Percentiles rank a stretch among this genome's conserved stretches.
Conservation (phyloP, 768 basidiomycete species). For the Hygrophoropsis aurantiaca region DNA sequence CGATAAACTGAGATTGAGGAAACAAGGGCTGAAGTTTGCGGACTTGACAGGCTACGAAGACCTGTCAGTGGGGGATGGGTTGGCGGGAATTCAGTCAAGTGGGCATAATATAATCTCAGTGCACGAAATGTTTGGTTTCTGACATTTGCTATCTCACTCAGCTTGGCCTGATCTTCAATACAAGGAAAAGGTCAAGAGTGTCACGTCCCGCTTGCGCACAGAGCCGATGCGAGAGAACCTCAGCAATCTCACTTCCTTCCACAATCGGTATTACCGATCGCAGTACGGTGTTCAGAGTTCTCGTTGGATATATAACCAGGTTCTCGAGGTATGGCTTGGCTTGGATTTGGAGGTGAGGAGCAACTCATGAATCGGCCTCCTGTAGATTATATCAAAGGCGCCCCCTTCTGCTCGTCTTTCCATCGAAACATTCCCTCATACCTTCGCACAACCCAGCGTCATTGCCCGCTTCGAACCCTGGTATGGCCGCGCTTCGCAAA, state of each 20-base stretch:
- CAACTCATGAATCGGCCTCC: background rate
- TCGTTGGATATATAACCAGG: constrained; percentile 33
- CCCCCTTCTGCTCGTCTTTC: constrained; percentile 15
- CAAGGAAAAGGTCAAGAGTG: too few species aligned
- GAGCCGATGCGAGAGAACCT: constrained; percentile 39
- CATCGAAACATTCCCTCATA: constrained; percentile 20
- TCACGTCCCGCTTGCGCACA: constrained; percentile 36
- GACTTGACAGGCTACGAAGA: constrained; percentile 11
- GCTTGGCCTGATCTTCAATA: too few species aligned
- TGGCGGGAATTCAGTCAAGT: background rate
- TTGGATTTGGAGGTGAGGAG: too few species aligned
- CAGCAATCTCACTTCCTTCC: constrained; percentile 36
- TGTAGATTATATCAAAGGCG: constrained; percentile 11
- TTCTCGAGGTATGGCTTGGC: constrained; percentile 7
- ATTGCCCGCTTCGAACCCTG: constrained; percentile 26
- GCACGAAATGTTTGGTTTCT: too few species aligned
- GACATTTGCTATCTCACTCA: too few species aligned
- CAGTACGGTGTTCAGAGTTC: constrained; percentile 38
- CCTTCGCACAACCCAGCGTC: constrained; percentile 16
- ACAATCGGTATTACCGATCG: constrained; percentile 43
- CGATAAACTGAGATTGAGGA: constrained; percentile 13
- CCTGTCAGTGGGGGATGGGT: background rate
- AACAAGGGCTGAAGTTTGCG: constrained; percentile 10
- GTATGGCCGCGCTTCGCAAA: constrained; percentile 1
- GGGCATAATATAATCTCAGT: too few species aligned